phyloP scores from a whole-genome alignment of 1,284 basidiomycete genomes.

The Bjerkandera adusta region DNA sequence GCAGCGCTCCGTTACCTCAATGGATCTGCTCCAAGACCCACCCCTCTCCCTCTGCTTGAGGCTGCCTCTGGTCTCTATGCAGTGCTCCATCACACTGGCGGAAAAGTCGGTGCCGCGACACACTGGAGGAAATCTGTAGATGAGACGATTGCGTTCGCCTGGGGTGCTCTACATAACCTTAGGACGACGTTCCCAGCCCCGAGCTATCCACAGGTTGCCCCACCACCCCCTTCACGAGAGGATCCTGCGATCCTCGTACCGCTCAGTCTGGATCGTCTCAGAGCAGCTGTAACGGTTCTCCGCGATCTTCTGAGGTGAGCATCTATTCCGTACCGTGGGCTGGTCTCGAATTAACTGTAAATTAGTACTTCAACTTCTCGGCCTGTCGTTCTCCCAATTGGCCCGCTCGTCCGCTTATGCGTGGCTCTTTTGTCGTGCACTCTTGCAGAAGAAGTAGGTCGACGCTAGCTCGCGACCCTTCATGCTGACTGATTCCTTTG shows the following conservation, averaged over 20 bases:
- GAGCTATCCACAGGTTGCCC: conserved; percentile 21
- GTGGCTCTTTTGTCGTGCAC: conserved; percentile 55
- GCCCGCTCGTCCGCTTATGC: conserved; percentile 51
- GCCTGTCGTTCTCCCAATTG: conserved; percentile 74
- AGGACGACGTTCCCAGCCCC: conserved; percentile 52
- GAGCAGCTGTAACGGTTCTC: conserved; percentile 50
- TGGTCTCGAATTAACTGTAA: not conserved
- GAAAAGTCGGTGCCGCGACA: conserved; percentile 69
- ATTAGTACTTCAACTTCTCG: conserved; percentile 56
- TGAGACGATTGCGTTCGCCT: conserved; percentile 60
- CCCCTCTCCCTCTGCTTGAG: conserved; percentile 38
- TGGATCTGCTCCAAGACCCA: conserved; percentile 46
- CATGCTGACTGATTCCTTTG: not conserved
- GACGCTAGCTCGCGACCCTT: not conserved
- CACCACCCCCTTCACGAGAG: conserved; percentile 13
- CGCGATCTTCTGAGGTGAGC: conserved; percentile 61
- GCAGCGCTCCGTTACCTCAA: conserved; percentile 54
- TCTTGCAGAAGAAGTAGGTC: conserved; percentile 47
- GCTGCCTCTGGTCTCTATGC: conserved; percentile 58
- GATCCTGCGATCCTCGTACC: conserved; percentile 45
- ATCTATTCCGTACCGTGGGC: conserved; percentile 2
- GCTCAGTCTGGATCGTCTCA: conserved; percentile 57
- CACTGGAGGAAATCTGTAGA: conserved; percentile 74
- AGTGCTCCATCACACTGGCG: conserved; percentile 64
- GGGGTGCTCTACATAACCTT: conserved; percentile 54